phyloP scores from a whole-genome alignment of 345 rosid species.

The Citrus medica region DNA sequence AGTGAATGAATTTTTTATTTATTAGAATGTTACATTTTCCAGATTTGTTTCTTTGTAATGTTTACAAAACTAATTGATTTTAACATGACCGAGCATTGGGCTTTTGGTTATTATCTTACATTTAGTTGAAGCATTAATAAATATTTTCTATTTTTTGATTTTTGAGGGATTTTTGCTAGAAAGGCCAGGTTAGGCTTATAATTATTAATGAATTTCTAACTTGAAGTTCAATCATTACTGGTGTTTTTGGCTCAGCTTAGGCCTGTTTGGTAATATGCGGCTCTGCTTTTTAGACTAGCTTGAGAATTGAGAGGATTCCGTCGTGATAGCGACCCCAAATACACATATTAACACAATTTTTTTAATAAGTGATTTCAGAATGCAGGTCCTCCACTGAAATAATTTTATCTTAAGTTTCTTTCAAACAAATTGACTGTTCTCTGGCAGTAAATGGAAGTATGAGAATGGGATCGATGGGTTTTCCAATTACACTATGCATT shows the following conservation, averaged over 20 bases:
- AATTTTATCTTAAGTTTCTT: background rate
- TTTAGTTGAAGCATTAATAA: background rate
- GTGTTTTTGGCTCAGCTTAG: background rate
- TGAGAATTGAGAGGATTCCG: background rate
- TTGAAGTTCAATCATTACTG: background rate
- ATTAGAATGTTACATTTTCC: background rate
- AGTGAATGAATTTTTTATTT: background rate
- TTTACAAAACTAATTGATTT: background rate
- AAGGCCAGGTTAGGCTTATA: background rate
- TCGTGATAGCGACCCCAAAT: background rate
- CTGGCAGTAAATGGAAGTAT: background rate
- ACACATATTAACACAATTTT: background rate
- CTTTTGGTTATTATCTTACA: background rate
- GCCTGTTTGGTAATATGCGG: background rate
- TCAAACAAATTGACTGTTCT: background rate
- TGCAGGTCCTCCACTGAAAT: background rate
- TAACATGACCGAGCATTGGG: background rate
- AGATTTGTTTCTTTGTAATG: background rate
- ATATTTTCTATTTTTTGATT: background rate
- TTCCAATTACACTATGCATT: background rate
- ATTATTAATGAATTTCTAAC: background rate
- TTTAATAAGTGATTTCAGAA: background rate
- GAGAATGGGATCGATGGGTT: background rate
- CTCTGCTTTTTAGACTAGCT: background rate
- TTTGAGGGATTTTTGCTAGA: background rate